These are phyloP conservation scores for Porogramme epimiltina DNA, from an alignment of 1,284 basidiomycete species.

Conservation along the genomic window DNA sequence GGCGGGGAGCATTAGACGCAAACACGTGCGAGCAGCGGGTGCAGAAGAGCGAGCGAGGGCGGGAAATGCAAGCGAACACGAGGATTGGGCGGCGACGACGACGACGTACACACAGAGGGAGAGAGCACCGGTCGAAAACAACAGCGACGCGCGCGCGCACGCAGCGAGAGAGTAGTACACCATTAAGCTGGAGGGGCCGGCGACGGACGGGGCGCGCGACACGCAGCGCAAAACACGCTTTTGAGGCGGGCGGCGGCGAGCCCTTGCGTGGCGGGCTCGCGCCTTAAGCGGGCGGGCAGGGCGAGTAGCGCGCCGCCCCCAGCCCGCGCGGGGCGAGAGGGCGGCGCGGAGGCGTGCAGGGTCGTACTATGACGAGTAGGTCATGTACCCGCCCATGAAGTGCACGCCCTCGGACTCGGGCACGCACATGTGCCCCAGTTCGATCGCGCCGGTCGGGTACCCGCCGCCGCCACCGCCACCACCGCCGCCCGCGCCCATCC, in stretches of 20 bases:
- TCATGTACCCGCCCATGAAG: conserved; percentile 23
- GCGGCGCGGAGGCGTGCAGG: neutral
- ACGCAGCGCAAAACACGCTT: conserved; percentile 4
- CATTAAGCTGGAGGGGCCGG: neutral
- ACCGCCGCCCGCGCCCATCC: conserved; percentile 6
- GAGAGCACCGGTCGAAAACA: neutral
- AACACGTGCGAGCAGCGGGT: neutral
- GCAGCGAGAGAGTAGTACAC: no score
- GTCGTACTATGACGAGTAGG: conserved; percentile 12
- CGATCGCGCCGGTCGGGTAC: conserved; percentile 24
- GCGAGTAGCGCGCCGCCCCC: no score
- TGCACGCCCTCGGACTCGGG: conserved; percentile 21
- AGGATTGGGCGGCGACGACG: no score
- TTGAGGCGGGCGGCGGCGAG: conserved; percentile 1
- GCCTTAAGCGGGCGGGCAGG: neutral
- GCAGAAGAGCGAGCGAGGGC: conserved; percentile 14
- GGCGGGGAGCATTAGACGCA: neutral
- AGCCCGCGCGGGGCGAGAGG: neutral
- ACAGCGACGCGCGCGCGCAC: conserved; percentile 6
- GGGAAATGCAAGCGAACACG: conserved; percentile 4
- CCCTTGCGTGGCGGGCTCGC: neutral
- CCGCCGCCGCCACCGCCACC: conserved; percentile 11
- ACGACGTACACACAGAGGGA: conserved; percentile 7
- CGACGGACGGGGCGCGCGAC: neutral
- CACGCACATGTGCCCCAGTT: conserved; percentile 27